A percentile compares a stretch with the other conserved stretches of the same genome.
Evolutionary conservation across 2,329 filamentous ascomycete genomes (phyloP).

Genomic region (Colletotrichum sp.): DNA sequence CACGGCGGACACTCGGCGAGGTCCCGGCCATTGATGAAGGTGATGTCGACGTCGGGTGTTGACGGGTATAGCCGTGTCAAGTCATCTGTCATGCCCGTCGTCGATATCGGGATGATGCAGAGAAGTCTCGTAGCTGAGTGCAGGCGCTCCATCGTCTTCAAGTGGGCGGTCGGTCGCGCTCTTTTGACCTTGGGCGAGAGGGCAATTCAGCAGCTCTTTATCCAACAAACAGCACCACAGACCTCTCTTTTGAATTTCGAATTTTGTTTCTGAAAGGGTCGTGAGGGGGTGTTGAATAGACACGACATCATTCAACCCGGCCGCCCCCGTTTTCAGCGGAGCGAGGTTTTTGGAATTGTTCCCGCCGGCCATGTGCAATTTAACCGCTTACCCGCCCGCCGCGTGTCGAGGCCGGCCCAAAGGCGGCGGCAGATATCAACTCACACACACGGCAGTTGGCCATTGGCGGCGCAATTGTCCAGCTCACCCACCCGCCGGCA

Average conservation of each 20-base stretch:
- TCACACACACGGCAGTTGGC: not conserved
- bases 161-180: not conserved
- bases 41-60: not conserved
- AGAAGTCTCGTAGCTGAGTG: not conserved
- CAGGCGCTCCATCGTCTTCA: not conserved
- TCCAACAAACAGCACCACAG: not conserved
- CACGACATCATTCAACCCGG: not conserved
- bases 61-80: not conserved
- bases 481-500: not conserved
- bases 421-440: not conserved
- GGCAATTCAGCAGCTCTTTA: not conserved
- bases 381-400: slow-evolving; percentile 12
- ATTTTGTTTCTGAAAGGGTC: not conserved
- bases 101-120: slow-evolving; percentile 14
- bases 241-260: not conserved
- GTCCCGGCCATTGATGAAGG: slow-evolving; percentile 1
- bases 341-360: not conserved
- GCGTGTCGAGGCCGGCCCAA: not conserved
- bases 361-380: not conserved
- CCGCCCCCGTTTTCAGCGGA: not conserved
- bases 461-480: not conserved
- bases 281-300: not conserved
- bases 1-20: not conserved
- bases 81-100: slow-evolving; percentile 9
- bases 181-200: not conserved